These are phyloP conservation scores for Escallonia rubra DNA, from an alignment of 129 eudicot species.

Conservation along the genomic window DNA sequence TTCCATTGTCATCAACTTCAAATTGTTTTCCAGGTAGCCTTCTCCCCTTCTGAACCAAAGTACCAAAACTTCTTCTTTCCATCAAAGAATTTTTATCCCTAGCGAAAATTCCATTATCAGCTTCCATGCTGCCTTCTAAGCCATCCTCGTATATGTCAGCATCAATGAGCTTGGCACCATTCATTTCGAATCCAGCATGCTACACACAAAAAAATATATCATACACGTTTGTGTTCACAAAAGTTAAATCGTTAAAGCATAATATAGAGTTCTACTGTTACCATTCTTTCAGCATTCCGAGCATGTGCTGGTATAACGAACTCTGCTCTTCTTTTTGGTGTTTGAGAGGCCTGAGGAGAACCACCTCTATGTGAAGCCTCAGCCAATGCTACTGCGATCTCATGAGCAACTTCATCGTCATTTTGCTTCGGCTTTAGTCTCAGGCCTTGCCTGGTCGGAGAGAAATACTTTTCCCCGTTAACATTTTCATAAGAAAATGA, in stretches of 20 bases:
- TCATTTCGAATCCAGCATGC: conserved; percentile 38
- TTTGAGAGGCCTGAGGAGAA: conserved; percentile 69
- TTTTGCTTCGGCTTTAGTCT: conserved; percentile 37
- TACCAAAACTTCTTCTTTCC: conserved; percentile 31
- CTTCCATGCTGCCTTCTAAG: conserved; percentile 79
- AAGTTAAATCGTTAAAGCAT: conserved; percentile 11
- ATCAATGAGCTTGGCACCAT: conserved; percentile 33
- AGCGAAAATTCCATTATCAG: conserved; percentile 53
- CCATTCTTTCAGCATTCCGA: conserved; percentile 58
- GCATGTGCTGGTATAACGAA: conserved; percentile 47
- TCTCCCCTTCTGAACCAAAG: conserved; percentile 30
- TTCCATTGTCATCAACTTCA: conserved; percentile 40
- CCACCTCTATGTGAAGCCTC: conserved; percentile 87
- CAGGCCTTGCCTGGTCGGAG: conserved; percentile 50
- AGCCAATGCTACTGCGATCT: conserved; percentile 79
- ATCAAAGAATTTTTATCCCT: conserved; percentile 40
- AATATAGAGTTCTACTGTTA: conserved; percentile 15
- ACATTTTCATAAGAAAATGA: conserved; percentile 50
- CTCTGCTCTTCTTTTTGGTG: conserved; percentile 56
- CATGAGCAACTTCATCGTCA: conserved; percentile 83
- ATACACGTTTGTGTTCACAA: background rate
- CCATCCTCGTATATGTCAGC: conserved; percentile 58
- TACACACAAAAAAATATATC: conserved; percentile 14
- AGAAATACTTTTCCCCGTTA: conserved; percentile 38
- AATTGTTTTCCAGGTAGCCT: conserved; percentile 36